phyloP scores from a whole-genome alignment of 768 basidiomycete genomes.

The Calocera viscosa region DNA sequence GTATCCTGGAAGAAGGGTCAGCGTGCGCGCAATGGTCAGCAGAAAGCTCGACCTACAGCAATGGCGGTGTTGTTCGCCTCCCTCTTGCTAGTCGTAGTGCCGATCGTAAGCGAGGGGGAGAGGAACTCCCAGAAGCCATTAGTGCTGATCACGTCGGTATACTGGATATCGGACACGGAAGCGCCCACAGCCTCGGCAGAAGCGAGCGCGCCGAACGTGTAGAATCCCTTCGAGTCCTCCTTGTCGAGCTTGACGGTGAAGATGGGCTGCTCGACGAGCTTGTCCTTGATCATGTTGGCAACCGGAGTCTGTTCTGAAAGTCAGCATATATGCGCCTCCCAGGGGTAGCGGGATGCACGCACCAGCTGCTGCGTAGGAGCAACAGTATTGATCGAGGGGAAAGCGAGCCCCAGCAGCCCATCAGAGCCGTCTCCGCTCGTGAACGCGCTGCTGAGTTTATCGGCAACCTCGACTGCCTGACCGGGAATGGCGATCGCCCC shows the following conservation, averaged over 20 bases:
- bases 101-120: neutral
- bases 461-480: slow-evolving; percentile 12
- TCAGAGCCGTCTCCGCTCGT: slow-evolving; percentile 4
- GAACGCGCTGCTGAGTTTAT: slow-evolving; percentile 6
- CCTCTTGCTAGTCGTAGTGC: neutral
- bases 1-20: neutral
- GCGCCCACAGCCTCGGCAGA: neutral
- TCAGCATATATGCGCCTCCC: neutral
- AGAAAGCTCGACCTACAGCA: neutral
- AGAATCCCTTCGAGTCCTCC: slow-evolving; percentile 11
- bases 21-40: too few relatives aligned
- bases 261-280: slow-evolving; percentile 10
- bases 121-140: slow-evolving; percentile 14
- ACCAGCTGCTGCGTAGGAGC: neutral
- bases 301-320: slow-evolving; percentile 11
- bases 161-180: neutral
- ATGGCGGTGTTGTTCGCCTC: slow-evolving; percentile 9
- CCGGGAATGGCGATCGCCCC: slow-evolving; percentile 1
- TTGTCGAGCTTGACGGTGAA: slow-evolving; percentile 15
- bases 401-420: slow-evolving; percentile 13
- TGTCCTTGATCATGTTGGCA: slow-evolving; percentile 12
- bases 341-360: neutral
- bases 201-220: slow-evolving; percentile 12
- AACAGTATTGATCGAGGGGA: slow-evolving; percentile 10
- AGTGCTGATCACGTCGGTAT: neutral